Conservation (phyloP, 2,329 filamentous ascomycete genomes). For the Sclerotinia spermophila region DNA sequence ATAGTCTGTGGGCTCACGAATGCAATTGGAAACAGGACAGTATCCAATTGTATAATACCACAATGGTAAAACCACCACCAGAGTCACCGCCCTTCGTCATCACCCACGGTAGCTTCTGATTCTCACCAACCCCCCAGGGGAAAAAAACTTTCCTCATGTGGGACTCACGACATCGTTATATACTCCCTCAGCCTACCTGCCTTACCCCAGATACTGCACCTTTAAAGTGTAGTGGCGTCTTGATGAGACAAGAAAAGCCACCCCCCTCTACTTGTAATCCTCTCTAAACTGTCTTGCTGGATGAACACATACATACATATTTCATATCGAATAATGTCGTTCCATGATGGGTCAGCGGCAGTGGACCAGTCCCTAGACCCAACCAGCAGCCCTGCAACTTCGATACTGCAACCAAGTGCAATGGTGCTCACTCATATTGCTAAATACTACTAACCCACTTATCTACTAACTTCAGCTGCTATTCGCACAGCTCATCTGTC, state of each 20-base stretch:
- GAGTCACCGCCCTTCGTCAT: not conserved
- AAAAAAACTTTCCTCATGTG: conserved; percentile 9
- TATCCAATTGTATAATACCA: not conserved
- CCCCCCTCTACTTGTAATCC: conserved; percentile 29
- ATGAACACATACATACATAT: conserved; percentile 29
- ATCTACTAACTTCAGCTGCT: conserved; percentile 15
- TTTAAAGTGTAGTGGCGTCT: conserved; percentile 30
- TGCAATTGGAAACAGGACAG: conserved; percentile 13
- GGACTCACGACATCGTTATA: conserved; percentile 27
- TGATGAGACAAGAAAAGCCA: conserved; percentile 36
- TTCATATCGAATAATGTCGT: conserved; percentile 19
- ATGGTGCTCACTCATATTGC: conserved; percentile 15
- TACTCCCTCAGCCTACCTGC: conserved; percentile 26
- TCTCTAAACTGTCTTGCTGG: conserved; percentile 24
- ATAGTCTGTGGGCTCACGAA: conserved; percentile 22
- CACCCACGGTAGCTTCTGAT: conserved; percentile 1
- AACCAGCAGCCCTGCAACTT: conserved; percentile 21
- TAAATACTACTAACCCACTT: conserved; percentile 3
- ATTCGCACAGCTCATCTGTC: conserved; percentile 15
- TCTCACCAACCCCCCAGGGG: not conserved
- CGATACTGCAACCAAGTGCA: conserved; percentile 20
- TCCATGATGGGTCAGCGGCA: conserved; percentile 23
- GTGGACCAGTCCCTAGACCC: conserved; percentile 12
- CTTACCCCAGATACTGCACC: conserved; percentile 33
- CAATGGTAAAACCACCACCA: not conserved